phyloP scores from a whole-genome alignment of 2,329 filamentous ascomycete species.

The Neopestalotiopsis clavispora region DNA sequence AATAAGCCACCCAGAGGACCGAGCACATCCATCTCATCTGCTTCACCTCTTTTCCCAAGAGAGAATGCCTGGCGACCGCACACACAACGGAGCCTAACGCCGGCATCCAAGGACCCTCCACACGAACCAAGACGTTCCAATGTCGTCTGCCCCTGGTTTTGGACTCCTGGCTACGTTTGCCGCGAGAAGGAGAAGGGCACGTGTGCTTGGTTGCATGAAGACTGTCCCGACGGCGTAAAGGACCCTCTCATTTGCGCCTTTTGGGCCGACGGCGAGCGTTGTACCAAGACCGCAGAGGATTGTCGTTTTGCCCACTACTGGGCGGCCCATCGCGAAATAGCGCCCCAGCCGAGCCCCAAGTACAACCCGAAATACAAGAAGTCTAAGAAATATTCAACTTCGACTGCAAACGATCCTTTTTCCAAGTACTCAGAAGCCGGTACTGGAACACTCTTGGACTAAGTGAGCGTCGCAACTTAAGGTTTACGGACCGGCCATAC shows the following conservation, averaged over 20 bases:
- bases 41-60: background rate
- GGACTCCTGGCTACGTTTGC: slow-evolving; percentile 23
- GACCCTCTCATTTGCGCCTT: slow-evolving; percentile 30
- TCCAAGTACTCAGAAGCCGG: background rate
- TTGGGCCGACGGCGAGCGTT: slow-evolving; percentile 25
- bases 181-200: slow-evolving; percentile 20
- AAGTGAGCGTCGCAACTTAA: background rate
- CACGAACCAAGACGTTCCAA: slow-evolving; percentile 5
- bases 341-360: slow-evolving; percentile 9
- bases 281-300: slow-evolving; percentile 21
- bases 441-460: background rate
- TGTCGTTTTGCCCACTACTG: slow-evolving; percentile 28
- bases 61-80: background rate
- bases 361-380: slow-evolving; percentile 1
- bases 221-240: slow-evolving; percentile 20
- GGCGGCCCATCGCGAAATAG: slow-evolving; percentile 11
- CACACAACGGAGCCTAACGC: background rate
- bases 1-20: background rate
- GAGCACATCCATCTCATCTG: background rate
- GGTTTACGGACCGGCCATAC: background rate
- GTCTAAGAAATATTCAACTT: background rate
- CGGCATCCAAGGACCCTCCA: background rate
- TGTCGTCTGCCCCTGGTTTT: slow-evolving; percentile 30
- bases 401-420: background rate
- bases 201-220: slow-evolving; percentile 24